Base-by-base conservation (phyloP, 345 rosid genomes). In the Lumnitzera littorea region DNA sequence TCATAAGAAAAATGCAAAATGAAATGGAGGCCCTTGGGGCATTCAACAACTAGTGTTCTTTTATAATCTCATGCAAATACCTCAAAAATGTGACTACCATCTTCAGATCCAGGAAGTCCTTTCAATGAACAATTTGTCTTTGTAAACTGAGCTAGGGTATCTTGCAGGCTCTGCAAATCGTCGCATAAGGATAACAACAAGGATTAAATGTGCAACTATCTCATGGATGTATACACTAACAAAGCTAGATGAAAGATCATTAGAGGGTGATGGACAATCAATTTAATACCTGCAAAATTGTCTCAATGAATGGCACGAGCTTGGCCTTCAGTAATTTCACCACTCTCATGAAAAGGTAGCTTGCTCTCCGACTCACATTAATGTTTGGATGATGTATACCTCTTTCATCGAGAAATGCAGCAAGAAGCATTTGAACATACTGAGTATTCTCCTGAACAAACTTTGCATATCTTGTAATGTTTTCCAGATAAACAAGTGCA, bases 361-460 rank as follows among this genome's bases (percentile, higher is more conserved):
- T 77, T 15, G 96, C 96, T 81, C 99, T 87, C 48, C 82, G 83
- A 65, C 95, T 81, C 62, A 94, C 97, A 62, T 80, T 79, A 59
- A 77, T 12, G 58, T 89, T 94, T 51, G 79, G 82, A 76, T 94
- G 99, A 76, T 80, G 95, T 76, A 89, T 80, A 65, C 97, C 99
- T 74, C 99, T 94, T 65, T 86, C 91, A 66, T 87, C 96, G n/a
- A 89, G 88, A 82, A 94, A 94, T 47, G 90, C 91, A 60, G 82
- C 80, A 58, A 94, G 80, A 69, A 87, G 81, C 70, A 78, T 64
- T 53, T 96, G 90, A 66, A 89, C 73, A 67, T 63, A 80, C 65
- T 77, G 86, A 17, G 81, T 67, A 66, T 87, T 79, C 74, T 87
- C 91, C 71, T 82, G 91, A 64, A 84, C 76, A 60, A 90, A 94